Evolutionary conservation across 2,329 filamentous ascomycete genomes (phyloP).

Genomic region (Fusarium coffeatum): DNA sequence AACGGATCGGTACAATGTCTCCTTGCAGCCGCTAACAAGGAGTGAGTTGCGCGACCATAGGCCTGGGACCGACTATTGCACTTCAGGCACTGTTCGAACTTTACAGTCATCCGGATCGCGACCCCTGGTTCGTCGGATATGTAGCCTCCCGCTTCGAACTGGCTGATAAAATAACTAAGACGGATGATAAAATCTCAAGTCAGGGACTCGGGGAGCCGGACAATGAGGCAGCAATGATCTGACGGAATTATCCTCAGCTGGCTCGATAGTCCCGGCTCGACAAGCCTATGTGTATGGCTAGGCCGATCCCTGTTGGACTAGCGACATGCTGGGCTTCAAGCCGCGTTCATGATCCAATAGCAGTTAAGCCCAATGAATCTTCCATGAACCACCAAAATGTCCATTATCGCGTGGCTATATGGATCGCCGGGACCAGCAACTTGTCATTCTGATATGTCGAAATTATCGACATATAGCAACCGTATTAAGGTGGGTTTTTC

Average conservation of each 20-base stretch:
- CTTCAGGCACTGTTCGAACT: not conserved
- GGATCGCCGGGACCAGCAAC: constrained; percentile 7
- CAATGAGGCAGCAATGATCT: constrained; percentile 18
- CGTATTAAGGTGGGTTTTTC: not conserved
- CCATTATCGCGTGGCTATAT: constrained; percentile 7
- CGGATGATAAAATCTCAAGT: constrained; percentile 1
- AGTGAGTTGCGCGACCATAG: constrained; percentile 34
- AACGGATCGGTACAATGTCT: constrained; percentile 18
- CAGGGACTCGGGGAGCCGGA: not conserved
- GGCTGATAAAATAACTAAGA: constrained; percentile 6
- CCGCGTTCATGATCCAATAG: constrained; percentile 23
- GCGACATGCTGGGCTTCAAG: constrained; percentile 16
- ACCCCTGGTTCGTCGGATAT: constrained; percentile 39
- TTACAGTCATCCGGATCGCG: not conserved
- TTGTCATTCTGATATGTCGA: constrained; percentile 19
- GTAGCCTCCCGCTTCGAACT: constrained; percentile 37
- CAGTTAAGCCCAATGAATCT: constrained; percentile 11
- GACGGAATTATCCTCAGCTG: constrained; percentile 10
- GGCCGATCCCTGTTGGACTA: constrained; percentile 22
- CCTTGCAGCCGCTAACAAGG: constrained; percentile 34
- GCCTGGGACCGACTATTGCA: constrained; percentile 19
- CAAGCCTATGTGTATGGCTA: not conserved
- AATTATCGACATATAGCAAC: not conserved
- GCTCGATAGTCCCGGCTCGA: not conserved
- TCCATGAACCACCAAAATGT: constrained; percentile 13